Evolutionary conservation across 306 rosid species (phyloP).

Genomic region (Mucuna pruriens): DNA sequence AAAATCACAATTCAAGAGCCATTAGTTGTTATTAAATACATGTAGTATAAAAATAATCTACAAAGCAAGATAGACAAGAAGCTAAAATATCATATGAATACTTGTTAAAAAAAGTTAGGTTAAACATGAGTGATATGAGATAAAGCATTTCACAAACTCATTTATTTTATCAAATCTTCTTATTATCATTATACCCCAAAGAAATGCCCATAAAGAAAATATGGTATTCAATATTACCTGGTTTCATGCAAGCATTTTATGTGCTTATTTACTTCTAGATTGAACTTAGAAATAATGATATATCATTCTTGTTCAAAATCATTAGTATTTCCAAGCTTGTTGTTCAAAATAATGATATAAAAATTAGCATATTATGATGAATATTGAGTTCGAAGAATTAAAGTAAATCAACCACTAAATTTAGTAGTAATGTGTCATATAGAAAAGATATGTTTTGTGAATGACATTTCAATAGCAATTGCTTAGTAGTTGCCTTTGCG

Average conservation of each 20-base stretch:
- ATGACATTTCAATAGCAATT: background rate
- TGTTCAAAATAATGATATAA: background rate
- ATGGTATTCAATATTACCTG: background rate
- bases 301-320: slow-evolving; percentile 4
- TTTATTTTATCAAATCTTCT: too few relatives aligned
- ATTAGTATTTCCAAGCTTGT: background rate
- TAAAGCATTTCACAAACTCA: too few relatives aligned
- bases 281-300: background rate
- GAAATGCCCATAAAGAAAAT: background rate
- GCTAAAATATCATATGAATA: too few relatives aligned
- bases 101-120: too few relatives aligned
- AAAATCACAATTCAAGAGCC: too few relatives aligned
- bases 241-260: background rate
- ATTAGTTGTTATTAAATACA: too few relatives aligned
- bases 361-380: background rate
- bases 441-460: background rate
- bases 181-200: too few relatives aligned
- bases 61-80: too few relatives aligned
- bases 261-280: background rate
- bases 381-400: background rate
- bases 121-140: too few relatives aligned
- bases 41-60: too few relatives aligned
- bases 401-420: slow-evolving; percentile 12
- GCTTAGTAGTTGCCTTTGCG: background rate
- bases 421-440: slow-evolving; percentile 20